phyloP scores from a whole-genome alignment of 2,329 filamentous ascomycete genomes.

The Venturia carpophila region DNA sequence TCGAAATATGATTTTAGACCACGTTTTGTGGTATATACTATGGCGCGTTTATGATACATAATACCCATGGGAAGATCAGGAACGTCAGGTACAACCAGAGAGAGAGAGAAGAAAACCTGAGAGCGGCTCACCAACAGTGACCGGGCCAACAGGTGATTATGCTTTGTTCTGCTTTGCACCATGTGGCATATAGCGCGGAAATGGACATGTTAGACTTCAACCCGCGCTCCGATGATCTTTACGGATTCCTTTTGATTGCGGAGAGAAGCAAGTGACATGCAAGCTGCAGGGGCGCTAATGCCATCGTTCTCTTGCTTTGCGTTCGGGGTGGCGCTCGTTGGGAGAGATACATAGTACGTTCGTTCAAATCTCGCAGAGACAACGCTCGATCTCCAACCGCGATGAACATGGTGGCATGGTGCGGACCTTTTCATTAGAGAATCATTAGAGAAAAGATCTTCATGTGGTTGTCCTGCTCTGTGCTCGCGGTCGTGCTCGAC shows the following conservation, averaged over 20 bases:
- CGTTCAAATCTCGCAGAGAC: neutral
- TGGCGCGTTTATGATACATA: neutral
- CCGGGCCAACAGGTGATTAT: too few species aligned
- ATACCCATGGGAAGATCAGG: neutral
- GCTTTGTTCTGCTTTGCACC: neutral
- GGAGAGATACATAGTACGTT: neutral
- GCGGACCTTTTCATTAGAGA: neutral
- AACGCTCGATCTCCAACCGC: neutral
- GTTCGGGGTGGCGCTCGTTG: neutral
- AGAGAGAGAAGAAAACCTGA: neutral
- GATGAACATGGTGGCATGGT: neutral
- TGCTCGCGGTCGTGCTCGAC: neutral
- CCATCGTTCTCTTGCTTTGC: neutral
- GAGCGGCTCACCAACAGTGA: neutral
- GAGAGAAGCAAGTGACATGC: neutral
- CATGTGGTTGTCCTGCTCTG: slow-evolving; percentile 1
- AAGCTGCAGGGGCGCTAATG: neutral
- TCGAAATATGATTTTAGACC: neutral
- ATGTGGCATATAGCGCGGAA: neutral
- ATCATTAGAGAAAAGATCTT: neutral
- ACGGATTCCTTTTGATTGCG: neutral
- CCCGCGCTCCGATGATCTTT: neutral
- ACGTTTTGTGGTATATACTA: neutral
- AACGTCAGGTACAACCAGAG: neutral
- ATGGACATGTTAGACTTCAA: neutral